A percentile compares a stretch with the other conserved stretches of the same genome.
phyloP scores from a whole-genome alignment of 164 flowering plant species.

The Aristolochia contorta region DNA sequence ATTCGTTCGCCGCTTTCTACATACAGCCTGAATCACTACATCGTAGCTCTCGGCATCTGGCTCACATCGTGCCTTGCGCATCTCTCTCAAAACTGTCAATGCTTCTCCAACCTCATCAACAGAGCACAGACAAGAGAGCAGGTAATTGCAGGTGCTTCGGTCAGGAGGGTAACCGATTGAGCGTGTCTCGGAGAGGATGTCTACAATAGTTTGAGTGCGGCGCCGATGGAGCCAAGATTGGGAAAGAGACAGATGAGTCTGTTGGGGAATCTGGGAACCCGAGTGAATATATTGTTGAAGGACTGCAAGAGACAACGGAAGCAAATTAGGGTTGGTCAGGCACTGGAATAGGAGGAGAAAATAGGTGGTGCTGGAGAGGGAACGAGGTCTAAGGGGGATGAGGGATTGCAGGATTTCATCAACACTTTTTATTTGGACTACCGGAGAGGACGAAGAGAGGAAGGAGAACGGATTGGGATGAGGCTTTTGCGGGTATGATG shows the following conservation, averaged over 20 bases:
- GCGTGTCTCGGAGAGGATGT: conserved; percentile 40
- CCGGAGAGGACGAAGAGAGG: conserved; percentile 36
- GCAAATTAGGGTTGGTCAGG: conserved; percentile 40
- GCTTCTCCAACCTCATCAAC: conserved; percentile 53
- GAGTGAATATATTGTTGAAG: conserved; percentile 65
- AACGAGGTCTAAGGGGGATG: conserved; percentile 49
- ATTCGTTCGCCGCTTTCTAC: conserved; percentile 23
- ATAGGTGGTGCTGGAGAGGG: conserved; percentile 24
- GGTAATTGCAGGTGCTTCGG: conserved; percentile 51
- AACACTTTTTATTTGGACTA: conserved; percentile 28
- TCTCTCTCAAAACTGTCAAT: conserved; percentile 33
- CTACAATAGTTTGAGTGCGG: conserved; percentile 17
- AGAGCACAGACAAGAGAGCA: conserved; percentile 52
- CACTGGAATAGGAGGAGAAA: conserved; percentile 40
- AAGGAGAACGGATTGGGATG: conserved; percentile 53
- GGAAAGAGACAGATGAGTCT: conserved; percentile 55
- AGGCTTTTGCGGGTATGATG: conserved; percentile 4
- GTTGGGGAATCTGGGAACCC: conserved; percentile 47
- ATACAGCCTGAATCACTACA: conserved; percentile 33
- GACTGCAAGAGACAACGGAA: conserved; percentile 60
- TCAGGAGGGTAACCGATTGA: conserved; percentile 56
- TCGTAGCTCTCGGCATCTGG: conserved; percentile 64
- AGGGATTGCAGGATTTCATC: conserved; percentile 64
- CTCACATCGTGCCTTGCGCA: conserved; percentile 46
- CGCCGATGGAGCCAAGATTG: conserved; percentile 41